phyloP scores from a whole-genome alignment of 2,329 filamentous ascomycete genomes.

The Aspergillus luchuensis region DNA sequence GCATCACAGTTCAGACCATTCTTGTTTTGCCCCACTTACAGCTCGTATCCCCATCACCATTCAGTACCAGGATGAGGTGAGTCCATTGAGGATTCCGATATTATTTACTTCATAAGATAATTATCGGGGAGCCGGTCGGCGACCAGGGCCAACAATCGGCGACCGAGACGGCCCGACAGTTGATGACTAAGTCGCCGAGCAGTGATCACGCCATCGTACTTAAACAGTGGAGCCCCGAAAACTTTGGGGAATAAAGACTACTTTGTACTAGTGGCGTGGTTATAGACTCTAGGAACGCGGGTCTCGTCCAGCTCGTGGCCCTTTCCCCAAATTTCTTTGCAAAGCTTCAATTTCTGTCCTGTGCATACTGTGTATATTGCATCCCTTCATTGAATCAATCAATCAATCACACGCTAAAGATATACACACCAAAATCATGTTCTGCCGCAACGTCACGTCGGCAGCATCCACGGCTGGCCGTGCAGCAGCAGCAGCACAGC shows the following conservation, averaged over 20 bases:
- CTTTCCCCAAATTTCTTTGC: not conserved
- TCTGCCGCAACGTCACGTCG: slow-evolving; percentile 27
- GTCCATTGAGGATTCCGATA: too few species aligned
- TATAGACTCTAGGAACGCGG: too few species aligned
- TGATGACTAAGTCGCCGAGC: not conserved
- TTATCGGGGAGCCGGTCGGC: too few species aligned
- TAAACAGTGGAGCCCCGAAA: not conserved
- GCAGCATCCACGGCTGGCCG: slow-evolving; percentile 27
- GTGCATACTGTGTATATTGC: not conserved
- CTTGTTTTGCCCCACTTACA: too few species aligned
- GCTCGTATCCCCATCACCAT: too few species aligned
- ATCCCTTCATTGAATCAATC: not conserved
- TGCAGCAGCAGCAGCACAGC: slow-evolving; percentile 12
- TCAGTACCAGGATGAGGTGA: too few species aligned
- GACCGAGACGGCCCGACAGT: not conserved
- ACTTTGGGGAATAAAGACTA: not conserved
- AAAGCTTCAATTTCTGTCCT: not conserved
- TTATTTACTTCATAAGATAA: too few species aligned
- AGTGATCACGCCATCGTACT: not conserved
- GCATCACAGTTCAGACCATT: too few species aligned
- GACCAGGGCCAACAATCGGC: not conserved
- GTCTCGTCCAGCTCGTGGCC: not conserved
- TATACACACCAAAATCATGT: slow-evolving; percentile 21
- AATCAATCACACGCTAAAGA: too few species aligned
- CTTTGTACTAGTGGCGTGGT: too few species aligned